phyloP scores from a whole-genome alignment of 2,329 filamentous ascomycete species.

The Pseudogymnoascus pannorum region DNA sequence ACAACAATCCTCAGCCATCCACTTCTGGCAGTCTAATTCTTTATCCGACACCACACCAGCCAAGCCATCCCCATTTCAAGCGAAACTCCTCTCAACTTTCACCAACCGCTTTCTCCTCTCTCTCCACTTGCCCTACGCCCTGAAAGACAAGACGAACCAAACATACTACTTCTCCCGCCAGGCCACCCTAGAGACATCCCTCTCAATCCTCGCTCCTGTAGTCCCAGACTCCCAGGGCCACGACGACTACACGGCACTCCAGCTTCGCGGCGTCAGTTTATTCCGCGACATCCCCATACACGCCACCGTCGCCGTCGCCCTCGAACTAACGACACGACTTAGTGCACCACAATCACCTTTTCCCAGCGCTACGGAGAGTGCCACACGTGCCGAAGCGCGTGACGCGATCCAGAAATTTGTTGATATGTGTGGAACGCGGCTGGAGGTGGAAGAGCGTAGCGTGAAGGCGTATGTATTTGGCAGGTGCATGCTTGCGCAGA shows the following conservation, averaged over 20 bases:
- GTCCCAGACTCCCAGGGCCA: background rate
- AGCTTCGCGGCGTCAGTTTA: constrained; percentile 33
- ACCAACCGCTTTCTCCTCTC: constrained; percentile 46
- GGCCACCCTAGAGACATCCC: constrained; percentile 35
- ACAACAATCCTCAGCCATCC: background rate
- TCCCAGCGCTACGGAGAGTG: constrained; percentile 20
- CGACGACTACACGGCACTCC: constrained; percentile 30
- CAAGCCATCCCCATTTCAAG: constrained; percentile 30
- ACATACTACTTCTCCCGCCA: constrained; percentile 41
- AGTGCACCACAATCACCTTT: constrained; percentile 26
- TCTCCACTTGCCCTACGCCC: constrained; percentile 42
- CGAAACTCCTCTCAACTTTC: constrained; percentile 42
- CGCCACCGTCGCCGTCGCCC: constrained; percentile 35
- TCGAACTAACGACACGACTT: constrained; percentile 41
- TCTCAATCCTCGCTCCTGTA: constrained; percentile 17
- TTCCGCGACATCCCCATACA: constrained; percentile 35
- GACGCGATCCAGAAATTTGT: constrained; percentile 17
- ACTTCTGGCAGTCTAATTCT: background rate
- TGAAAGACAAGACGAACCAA: constrained; percentile 34
- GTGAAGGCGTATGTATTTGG: constrained; percentile 35
- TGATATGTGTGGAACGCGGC: constrained; percentile 22
- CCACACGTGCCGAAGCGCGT: constrained; percentile 24
- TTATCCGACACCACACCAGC: background rate
- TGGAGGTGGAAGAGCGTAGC: constrained; percentile 36
- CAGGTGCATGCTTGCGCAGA: constrained; percentile 32